A percentile compares a stretch with the other conserved stretches of the same genome.
These are phyloP conservation scores for Camellia oleifera DNA, from an alignment of 179 eudicot genomes.

Conservation along the genomic window DNA sequence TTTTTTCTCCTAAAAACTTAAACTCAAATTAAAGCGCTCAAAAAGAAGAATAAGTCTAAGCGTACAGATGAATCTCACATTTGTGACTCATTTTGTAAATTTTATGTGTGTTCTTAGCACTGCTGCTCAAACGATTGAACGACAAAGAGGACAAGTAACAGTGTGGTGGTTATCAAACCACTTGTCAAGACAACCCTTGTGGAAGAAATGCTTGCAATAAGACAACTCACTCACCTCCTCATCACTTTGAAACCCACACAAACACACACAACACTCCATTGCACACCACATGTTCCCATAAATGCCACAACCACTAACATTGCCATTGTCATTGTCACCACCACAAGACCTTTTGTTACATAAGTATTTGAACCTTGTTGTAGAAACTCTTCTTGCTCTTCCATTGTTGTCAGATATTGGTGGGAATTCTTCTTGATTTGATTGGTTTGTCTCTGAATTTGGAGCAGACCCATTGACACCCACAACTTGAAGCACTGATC, in stretches of 20 bases:
- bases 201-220: slow-evolving; percentile 79
- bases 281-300: background rate
- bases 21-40: too few relatives aligned
- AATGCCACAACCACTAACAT: background rate
- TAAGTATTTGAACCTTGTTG: slow-evolving; percentile 36
- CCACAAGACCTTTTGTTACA: background rate
- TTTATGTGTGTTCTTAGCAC: background rate
- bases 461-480: slow-evolving; percentile 12
- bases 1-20: too few relatives aligned
- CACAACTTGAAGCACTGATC: slow-evolving; percentile 38
- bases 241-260: slow-evolving; percentile 51
- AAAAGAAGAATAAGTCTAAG: too few relatives aligned
- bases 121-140: slow-evolving; percentile 37
- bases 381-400: slow-evolving; percentile 32
- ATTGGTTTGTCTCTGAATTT: slow-evolving; percentile 31
- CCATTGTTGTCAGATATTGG: background rate
- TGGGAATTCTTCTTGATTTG: background rate
- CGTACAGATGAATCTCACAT: too few relatives aligned
- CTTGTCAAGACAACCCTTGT: slow-evolving; percentile 57
- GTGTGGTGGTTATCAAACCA: slow-evolving; percentile 62
- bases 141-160: slow-evolving; percentile 74
- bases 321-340: background rate
- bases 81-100: too few relatives aligned
- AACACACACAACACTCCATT: slow-evolving; percentile 42
- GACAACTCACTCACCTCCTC: slow-evolving; percentile 65